Evolutionary conservation across 345 rosid species (phyloP), one percentile per base, ranked within the genome.

Genomic region (Kandelia obovata): DNA sequence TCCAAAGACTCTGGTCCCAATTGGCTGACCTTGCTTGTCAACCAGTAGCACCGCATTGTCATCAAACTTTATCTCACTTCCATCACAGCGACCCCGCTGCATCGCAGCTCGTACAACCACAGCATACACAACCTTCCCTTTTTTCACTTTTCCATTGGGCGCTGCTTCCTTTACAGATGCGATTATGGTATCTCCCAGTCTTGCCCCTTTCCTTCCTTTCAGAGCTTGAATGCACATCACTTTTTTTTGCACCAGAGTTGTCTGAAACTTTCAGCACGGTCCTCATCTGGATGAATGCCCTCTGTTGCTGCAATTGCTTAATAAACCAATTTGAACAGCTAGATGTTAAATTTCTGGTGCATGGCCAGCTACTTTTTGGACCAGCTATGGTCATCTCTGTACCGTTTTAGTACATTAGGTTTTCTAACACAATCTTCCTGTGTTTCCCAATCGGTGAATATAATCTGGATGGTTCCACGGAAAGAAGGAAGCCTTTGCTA

Each of bases 91-190:
- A 10, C 98, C 96, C 23, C 84, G 73, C 68, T 82, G 96, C 97
- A 89, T 87, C 21, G 96, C 96, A 23, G 97, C 96, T 31, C 96
- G 84, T 13, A 89, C 95, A 26, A 94, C 92, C 52, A 94, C 92
- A 46, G 90, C 92, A n/a, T 85, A 80, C 4, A 85, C 92, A 23
- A 88, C 95, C 49, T 87, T 83, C 35, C 98, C 96, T 83, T 87
- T 91, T 96, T 91, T 87, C 66, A 92, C 98, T 78, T 92, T 92
- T 66, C 96, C 97, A 6, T 92, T 95, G 16, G 94, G 96, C 74
- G 82, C 75, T 1, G 97, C 99, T 80, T 91, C 99, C 83, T 95
- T 90, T 49, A 86, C 96, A 0, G 94, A 90, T 65, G 94, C 96
- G 62, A 88, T 80, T 19, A 92, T 92, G 0, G 91, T 88, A 77